phyloP scores from a whole-genome alignment of 805 yeast genomes.

The Hanseniaspora lachancei region DNA sequence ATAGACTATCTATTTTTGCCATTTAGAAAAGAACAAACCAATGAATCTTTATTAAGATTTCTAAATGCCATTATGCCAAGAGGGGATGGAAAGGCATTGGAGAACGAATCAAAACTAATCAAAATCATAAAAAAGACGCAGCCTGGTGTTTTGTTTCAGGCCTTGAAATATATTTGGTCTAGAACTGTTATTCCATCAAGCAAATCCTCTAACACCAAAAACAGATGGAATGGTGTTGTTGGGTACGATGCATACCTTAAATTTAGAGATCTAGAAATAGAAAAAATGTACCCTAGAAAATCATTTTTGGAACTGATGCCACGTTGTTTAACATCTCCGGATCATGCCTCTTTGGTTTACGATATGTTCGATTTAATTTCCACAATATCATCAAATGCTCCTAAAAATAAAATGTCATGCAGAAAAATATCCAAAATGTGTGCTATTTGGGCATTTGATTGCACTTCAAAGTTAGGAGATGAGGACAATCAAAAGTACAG shows the following conservation, averaged over 20 bases:
- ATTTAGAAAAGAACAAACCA: slow-evolving; percentile 57
- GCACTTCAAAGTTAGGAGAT: slow-evolving; percentile 14
- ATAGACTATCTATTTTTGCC: slow-evolving; percentile 68
- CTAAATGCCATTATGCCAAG: slow-evolving; percentile 46
- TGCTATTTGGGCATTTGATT: slow-evolving; percentile 76
- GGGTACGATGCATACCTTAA: slow-evolving; percentile 77
- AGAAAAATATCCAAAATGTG: slow-evolving; percentile 69
- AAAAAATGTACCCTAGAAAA: slow-evolving; percentile 51
- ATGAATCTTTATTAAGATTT: slow-evolving; percentile 44
- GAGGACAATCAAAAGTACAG: slow-evolving; percentile 20
- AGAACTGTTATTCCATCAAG: slow-evolving; percentile 31
- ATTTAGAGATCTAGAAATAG: slow-evolving; percentile 51
- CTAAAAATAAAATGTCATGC: slow-evolving; percentile 64
- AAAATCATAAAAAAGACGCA: slow-evolving; percentile 40
- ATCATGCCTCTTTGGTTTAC: slow-evolving; percentile 80
- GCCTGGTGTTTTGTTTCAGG: slow-evolving; percentile 58
- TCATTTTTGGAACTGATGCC: slow-evolving; percentile 79
- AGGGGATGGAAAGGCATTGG: slow-evolving; percentile 37
- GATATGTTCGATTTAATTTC: slow-evolving; percentile 75
- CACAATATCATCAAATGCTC: slow-evolving; percentile 64
- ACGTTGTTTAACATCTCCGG: slow-evolving; percentile 63
- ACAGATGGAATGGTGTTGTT: slow-evolving; percentile 49
- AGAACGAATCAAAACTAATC: slow-evolving; percentile 31
- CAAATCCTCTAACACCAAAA: not conserved
- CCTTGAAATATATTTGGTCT: slow-evolving; percentile 76